Base-by-base conservation (phyloP, 208 protist species). In the Trypanosomatidae sp. region DNA sequence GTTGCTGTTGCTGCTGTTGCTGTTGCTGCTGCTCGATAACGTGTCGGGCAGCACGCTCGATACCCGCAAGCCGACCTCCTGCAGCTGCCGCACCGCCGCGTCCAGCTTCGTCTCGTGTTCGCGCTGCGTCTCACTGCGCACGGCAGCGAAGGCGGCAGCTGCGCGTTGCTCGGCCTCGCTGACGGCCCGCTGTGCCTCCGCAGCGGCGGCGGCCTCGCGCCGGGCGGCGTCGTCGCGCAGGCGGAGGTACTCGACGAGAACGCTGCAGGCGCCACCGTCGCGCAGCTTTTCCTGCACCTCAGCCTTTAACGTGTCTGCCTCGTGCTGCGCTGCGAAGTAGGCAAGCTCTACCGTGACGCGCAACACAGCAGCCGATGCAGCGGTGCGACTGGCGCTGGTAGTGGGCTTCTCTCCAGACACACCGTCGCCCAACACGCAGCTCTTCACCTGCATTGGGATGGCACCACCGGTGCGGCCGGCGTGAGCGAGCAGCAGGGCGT, bases 121-220 rank as follows among this genome's bases (percentile, higher is more conserved):
- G 46, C 41, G 52, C 52, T 67, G 65, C 66, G 59, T 69, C 73
- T 79, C 64, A 2, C 19, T 47, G 10, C 66, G 59, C 64, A 68
- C 49, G 41, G 73, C 78, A 39, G 66, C 59, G 19, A 74, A 52
- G 52, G 69, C 69, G 36, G 68, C 69, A 19, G 69, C 19, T 30
- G 71, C 64, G 28, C 62, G 67, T 25, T 79, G 64, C 69, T 80
- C 70, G 30, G 66, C 72, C 65, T 84, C 66, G 36, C 67, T 69
- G 44, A 72, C 53, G 15, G 71, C 49, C 5, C 74, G 52, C 59
- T 79, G 58, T 2, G 72, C 68, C 4, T 74, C 73, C 8, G 66
- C 74, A 8, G 43, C 25, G 3, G 30, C 53, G 3, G 53, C 30
- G 3, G 66, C 71, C 49, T 74, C 71, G 1, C 30, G 43, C 33